Evolutionary conservation across 805 yeast species (phyloP), one percentile per base, ranked within the genome.

Genomic region (Metschnikowia cubensis): DNA sequence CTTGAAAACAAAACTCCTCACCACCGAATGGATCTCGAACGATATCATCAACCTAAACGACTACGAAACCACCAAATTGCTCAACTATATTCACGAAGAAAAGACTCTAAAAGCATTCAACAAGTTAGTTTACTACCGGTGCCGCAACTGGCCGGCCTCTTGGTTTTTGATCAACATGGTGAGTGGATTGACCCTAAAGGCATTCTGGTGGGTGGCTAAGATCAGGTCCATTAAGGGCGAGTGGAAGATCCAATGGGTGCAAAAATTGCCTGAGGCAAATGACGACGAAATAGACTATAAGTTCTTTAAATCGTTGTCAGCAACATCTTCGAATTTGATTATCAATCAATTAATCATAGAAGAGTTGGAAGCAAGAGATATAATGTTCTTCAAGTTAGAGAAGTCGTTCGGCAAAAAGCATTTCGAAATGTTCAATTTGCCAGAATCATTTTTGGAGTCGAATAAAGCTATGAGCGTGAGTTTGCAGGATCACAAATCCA

Each of bases 21-120:
- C 88, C 0, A 78, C 84, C 0, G 87, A 84, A 29, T 87, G 94
- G 94, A 74, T 80, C 5, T 69, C 73, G n/a, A 80, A 80, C 55
- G 80, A 78, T 37, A 74, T 80, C 37, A 73, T 86, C 42, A 72
- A 67, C 32, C 59, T 87, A 29, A 68, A 74, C 2, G 71, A 74
- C 2, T 71, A 70, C 20, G 90, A 84, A 60, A 61, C 75, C 18
- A 44, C 43, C 8, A 74, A 75, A 48, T 58, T 81, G 34, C 65
- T 69, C 50, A 67, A 71, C 31, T 64, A 66, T 52, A 56, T 67
- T 32, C 58, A 56, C 5, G 59, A 59, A 17, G 56, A 65, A 33
- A 61, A 60, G 44, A 55, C 62, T 14, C 8, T 31, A 4, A 59
- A 51, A 22, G 39, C 47, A 43, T 44, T 31, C 42, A 49, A 50